Base-by-base conservation (phyloP, 352 stramenopile genomes). In the Thalassiosira hispida region DNA sequence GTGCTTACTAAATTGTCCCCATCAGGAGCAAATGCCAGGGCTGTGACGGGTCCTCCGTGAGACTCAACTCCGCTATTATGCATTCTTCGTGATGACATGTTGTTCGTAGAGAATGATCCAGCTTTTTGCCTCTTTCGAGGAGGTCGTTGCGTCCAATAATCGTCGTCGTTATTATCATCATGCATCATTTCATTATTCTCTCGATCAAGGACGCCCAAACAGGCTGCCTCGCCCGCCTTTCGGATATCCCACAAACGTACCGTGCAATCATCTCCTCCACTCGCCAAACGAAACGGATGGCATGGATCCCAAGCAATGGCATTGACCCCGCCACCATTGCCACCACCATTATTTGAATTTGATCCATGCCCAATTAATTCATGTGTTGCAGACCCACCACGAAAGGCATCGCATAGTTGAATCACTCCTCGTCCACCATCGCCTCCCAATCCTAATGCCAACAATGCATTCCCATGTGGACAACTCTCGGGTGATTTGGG, bases 321-420 rank as follows among this genome's bases (percentile, higher is more conserved):
- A 87, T 77, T 86, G 4, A 84, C 69, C 11, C 69, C 66, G 9
- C 69, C 46, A 23, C 70, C 71, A 22, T 18, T 38, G 14, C 78
- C 73, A 44, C 23, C 23, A 9, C 3, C 16, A 69, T 6, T n/a
- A 6, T 9, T 35, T 7, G 35, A 52, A 18, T 49, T n/a, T n/a
- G n/a, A n/a, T n/a, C 35, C 44, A 20, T 93, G 87, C 44, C 85
- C 87, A 22, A 79, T 73, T 53, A 92, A 77, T 67, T 87, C 74
- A 73, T 93, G 88, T 0, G 85, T 91, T 6, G 77, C 60, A 9
- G 72, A 65, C 23, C 82, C 86, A 2, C 77, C 81, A 27, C 79
- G 73, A 65, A 92, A 86, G 18, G 52, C 80, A 77, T 93, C 88
- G 20, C 90, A 89, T 1, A 93, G 72, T 61, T 84, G 86, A 35